Evolutionary conservation across 1,139 yeast species (phyloP), one percentile per base, ranked within the genome.

Genomic region (Yamadazyma mexicana): DNA sequence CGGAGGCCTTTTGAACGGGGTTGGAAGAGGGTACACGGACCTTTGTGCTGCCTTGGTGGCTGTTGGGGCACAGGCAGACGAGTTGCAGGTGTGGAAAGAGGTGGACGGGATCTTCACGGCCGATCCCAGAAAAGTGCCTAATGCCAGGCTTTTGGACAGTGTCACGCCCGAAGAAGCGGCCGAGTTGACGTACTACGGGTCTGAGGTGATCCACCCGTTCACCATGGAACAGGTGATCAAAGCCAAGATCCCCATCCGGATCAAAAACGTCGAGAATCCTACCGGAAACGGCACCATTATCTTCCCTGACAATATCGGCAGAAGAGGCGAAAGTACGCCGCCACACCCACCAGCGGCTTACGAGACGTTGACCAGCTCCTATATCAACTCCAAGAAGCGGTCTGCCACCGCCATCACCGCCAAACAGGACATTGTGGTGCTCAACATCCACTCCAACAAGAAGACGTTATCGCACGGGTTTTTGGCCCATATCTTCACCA

Each of bases 81-180:
- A 92, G 64, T 72, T 92, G 42, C 98, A 92, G 66, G 87, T 92
- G 36, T 92, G 98, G 98, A 92, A 92, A 57, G 98, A 92, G 69
- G 98, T 92, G 37, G 98, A 92, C 61, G 98, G 98, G 51, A 92
- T 92, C 33, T 92, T 92, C 69, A 91, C 98, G 0, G 98, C 98
- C 2, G 98, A 92, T 60, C 98, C 98, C 24, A 74, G 98, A 47
- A 92, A 92, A 56, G 98, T 92, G 18, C 86, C 94, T 17, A 81
- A 80, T 42, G 98, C 98, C 3, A 75, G 96, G 52, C 69, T 92
- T 37, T 70, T 92, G 48, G 81, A 83, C 43, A 79, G 89, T 44
- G 96, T 92, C 47, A 92, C 98, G 0, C 98, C 98, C 2, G 98
- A 92, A 58, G 98, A 92, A 67, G 98, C 98, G 2, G 94, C 98